phyloP scores from a whole-genome alignment of 2,329 filamentous ascomycete species.

The Claviceps maximensis region DNA sequence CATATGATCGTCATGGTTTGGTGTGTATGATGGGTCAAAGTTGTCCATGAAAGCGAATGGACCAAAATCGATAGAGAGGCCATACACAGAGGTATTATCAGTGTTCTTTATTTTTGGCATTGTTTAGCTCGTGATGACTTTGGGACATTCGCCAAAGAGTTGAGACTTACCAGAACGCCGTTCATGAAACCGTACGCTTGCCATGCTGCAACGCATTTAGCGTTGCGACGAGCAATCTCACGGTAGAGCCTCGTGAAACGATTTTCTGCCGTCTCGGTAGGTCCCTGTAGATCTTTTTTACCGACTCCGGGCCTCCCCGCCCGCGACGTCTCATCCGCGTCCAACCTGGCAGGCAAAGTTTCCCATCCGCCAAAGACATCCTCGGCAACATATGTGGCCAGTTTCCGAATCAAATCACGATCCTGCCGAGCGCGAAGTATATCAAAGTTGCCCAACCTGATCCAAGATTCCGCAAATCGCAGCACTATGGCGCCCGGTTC shows the following conservation, averaged over 20 bases:
- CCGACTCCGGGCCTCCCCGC: constrained; percentile 38
- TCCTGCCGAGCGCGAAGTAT: constrained; percentile 75
- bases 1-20: constrained; percentile 87
- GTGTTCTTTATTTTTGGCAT: constrained; percentile 50
- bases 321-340: constrained; percentile 27
- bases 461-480: constrained; percentile 82
- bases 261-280: constrained; percentile 60
- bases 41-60: constrained; percentile 97
- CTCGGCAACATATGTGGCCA: constrained; percentile 76
- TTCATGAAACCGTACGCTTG: constrained; percentile 99
- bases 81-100: constrained; percentile 87
- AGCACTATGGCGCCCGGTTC: constrained; percentile 90
- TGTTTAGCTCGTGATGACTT: constrained; percentile 9
- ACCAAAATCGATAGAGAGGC: constrained; percentile 85
- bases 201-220: constrained; percentile 79
- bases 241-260: constrained; percentile 78
- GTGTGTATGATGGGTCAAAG: constrained; percentile 88
- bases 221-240: constrained; percentile 75
- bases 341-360: constrained; percentile 52
- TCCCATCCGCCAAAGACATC: constrained; percentile 84
- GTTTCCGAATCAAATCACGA: constrained; percentile 53
- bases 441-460: constrained; percentile 92
- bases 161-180: constrained; percentile 52
- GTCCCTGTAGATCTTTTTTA: constrained; percentile 50
- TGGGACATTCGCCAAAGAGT: background rate